These are phyloP conservation scores for Viola odorata DNA, from an alignment of 345 rosid genomes.

Conservation along the genomic window DNA sequence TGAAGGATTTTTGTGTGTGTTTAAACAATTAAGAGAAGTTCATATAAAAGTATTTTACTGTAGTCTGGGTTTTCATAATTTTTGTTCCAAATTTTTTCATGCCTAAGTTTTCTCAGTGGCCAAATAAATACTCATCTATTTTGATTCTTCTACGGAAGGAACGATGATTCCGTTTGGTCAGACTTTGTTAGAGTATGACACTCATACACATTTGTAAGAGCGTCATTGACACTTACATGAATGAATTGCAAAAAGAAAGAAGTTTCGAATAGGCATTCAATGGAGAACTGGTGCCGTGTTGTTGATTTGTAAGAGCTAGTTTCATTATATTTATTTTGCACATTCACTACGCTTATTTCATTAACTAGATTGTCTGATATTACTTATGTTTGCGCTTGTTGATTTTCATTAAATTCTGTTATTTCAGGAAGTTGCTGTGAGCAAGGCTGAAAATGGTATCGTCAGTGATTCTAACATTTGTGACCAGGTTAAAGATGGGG, in stretches of 20 bases:
- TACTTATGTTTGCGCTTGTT: conserved; percentile 8
- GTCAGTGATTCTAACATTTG: not conserved
- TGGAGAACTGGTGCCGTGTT: conserved; percentile 72
- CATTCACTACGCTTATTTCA: conserved; percentile 12
- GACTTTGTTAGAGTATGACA: conserved; percentile 39
- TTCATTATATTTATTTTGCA: conserved; percentile 21
- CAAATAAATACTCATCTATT: conserved; percentile 14
- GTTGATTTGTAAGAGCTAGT: conserved; percentile 82
- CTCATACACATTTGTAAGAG: conserved; percentile 43
- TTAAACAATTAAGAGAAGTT: not conserved
- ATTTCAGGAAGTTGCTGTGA: conserved; percentile 34
- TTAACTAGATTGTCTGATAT: conserved; percentile 8
- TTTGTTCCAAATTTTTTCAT: not conserved
- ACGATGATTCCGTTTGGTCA: conserved; percentile 42
- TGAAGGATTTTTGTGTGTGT: not conserved
- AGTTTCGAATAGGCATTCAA: conserved; percentile 49
- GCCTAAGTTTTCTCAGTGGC: conserved; percentile 27
- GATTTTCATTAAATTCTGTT: conserved; percentile 7
- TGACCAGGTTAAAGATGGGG: conserved; percentile 8
- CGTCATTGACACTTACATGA: conserved; percentile 43
- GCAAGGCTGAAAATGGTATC: conserved; percentile 6
- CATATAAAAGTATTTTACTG: not conserved
- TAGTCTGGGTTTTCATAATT: not conserved
- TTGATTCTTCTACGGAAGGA: conserved; percentile 9
- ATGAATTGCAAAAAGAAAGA: conserved; percentile 49